A percentile compares a stretch with the other conserved stretches of the same genome.
These are phyloP conservation scores for Tarenaya hassleriana DNA, from an alignment of 345 rosid genomes.

Conservation along the genomic window DNA sequence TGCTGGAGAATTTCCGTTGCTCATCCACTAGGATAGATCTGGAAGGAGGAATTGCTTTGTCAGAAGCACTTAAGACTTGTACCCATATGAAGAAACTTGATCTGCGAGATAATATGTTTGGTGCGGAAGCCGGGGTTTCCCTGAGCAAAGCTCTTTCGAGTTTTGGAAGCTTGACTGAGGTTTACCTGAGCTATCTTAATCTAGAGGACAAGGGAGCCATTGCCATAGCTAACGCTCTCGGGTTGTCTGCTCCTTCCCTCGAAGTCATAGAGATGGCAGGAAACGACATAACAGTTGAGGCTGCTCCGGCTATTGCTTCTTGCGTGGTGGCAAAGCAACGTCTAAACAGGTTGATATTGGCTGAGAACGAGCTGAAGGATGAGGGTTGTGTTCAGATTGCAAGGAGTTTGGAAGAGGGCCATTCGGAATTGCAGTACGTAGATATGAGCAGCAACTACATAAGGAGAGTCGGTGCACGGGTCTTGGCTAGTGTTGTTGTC, in stretches of 20 bases:
- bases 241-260: constrained; percentile 59
- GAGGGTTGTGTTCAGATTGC: constrained; percentile 60
- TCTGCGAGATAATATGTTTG: constrained; percentile 86
- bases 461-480: constrained; percentile 66
- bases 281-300: constrained; percentile 71
- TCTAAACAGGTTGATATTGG: constrained; percentile 66
- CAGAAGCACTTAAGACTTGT: constrained; percentile 67
- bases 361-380: constrained; percentile 88
- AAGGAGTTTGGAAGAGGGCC: constrained; percentile 60
- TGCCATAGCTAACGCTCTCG: constrained; percentile 55
- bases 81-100: constrained; percentile 67
- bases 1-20: constrained; percentile 72
- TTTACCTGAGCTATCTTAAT: constrained; percentile 79
- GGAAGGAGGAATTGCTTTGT: constrained; percentile 77
- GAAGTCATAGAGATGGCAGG: constrained; percentile 87
- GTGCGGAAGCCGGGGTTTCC: constrained; percentile 65
- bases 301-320: constrained; percentile 51
- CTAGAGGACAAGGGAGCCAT: constrained; percentile 73
- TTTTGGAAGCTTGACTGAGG: constrained; percentile 50
- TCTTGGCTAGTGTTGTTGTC: constrained; percentile 51
- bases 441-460: constrained; percentile 54
- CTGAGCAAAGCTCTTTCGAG: constrained; percentile 62
- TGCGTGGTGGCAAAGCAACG: constrained; percentile 52
- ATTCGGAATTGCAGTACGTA: constrained; percentile 42
- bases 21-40: constrained; percentile 77